Conservation (phyloP, 306 rosid species). For the Cucumis hystrix region DNA sequence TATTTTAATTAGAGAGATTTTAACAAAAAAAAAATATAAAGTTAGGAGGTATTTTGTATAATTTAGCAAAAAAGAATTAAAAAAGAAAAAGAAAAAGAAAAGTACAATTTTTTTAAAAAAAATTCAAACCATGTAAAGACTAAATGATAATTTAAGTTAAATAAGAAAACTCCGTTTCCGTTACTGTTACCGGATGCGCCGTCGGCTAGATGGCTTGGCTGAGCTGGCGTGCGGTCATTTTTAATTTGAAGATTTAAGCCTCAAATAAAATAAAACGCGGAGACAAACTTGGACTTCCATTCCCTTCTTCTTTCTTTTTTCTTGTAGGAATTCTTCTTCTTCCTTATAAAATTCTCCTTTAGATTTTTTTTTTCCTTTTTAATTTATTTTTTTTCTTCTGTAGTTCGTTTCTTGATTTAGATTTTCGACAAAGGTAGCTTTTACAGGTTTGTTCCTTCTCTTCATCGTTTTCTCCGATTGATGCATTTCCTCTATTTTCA, state of each 20-base stretch:
- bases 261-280: not conserved
- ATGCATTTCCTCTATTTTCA: not conserved
- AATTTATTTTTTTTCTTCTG: not conserved
- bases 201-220: not conserved
- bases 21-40: no score
- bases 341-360: not conserved
- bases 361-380: not conserved
- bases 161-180: not conserved
- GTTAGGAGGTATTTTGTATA: no score
- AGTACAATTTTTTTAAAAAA: no score
- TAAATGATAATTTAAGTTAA: no score
- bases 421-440: not conserved
- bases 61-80: no score
- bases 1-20: no score
- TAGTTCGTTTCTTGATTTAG: not conserved
- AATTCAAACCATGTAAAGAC: no score
- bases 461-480: not conserved
- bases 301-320: not conserved
- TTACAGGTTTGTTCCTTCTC: conserved; percentile 1
- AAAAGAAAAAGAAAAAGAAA: no score
- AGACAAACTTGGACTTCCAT: not conserved
- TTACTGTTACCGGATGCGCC: not conserved
- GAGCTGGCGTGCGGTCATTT: not conserved
- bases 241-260: not conserved
- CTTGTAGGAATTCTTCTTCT: not conserved